Base-by-base conservation (phyloP, 352 stramenopile genomes). In the Phytophthora pini region DNA sequence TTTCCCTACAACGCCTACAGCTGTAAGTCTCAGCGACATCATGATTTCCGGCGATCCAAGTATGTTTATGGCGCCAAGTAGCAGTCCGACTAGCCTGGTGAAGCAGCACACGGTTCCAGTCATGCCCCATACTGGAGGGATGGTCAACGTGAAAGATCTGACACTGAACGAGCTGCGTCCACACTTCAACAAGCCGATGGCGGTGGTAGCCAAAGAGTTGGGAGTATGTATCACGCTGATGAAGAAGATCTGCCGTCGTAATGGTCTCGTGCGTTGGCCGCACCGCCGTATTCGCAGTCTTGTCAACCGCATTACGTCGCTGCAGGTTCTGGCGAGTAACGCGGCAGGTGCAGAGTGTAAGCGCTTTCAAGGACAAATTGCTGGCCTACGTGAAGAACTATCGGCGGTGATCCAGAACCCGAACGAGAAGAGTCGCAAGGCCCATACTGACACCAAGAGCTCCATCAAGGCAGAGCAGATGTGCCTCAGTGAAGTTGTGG, bases 201-300 rank as follows among this genome's bases (percentile, higher is more conserved):
- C 84, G 1, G 81, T 85, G 7, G 87, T 94, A 8, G 87, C 84
- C 20, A 92, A 94, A 52, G 87, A 93, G 47, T 70, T 94, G 48
- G 87, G 87, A 31, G 84, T 94, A 24, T 94, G 87, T 53, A 93
- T 94, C 67, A 94, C 87, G 45, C 71, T 94, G 46, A 91, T 94
- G 81, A 94, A 94, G 72, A 94, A 94, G 50, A 94, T 94, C 50
- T 94, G 87, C 50, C 84, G 87, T 34, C 80, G 82, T 58, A 94
- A 94, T 59, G 87, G 87, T 8, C 79, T 94, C 46, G 67, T 84
- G 43, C 87, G 87, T 8, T 94, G 87, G 87, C 87, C 87, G n/a
- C 87, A 94, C 52, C 79, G 87, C 43, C 80, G 82, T 27, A 94
- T 94, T 60, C 84, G 84, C 27, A 92, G 82, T 45, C 81, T 94